Conservation (phyloP, 2,329 filamentous ascomycete species). For the Ascochyta clinopodiicola region DNA sequence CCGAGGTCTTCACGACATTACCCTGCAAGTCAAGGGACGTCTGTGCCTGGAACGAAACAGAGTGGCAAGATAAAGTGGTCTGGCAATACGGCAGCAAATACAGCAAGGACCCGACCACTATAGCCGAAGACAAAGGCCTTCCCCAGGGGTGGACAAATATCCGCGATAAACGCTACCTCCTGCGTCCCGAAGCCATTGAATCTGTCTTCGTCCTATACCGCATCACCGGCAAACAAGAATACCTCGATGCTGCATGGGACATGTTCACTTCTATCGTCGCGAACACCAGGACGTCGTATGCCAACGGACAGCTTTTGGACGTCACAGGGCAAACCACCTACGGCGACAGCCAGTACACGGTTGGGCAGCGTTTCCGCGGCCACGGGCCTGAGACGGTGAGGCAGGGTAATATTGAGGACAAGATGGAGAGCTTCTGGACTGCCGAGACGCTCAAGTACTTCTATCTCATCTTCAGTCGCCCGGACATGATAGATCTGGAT, state of each 20-base stretch:
- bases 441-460: constrained; percentile 61
- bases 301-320: constrained; percentile 54
- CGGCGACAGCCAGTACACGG: constrained; percentile 8
- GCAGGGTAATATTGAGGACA: constrained; percentile 38
- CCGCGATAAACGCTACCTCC: constrained; percentile 52
- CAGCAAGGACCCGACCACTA: constrained; percentile 19
- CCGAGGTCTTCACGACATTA: constrained; percentile 61
- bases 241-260: constrained; percentile 55
- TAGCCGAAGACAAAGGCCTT: constrained; percentile 32
- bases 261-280: constrained; percentile 55
- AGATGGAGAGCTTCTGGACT: constrained; percentile 56
- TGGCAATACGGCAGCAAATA: constrained; percentile 26
- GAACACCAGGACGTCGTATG: constrained; percentile 49
- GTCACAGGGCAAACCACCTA: constrained; percentile 40
- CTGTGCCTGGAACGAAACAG: constrained; percentile 62
- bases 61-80: constrained; percentile 54
- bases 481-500: constrained; percentile 54
- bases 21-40: constrained; percentile 51
- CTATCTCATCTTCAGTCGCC: constrained; percentile 55
- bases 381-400: constrained; percentile 5
- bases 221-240: constrained; percentile 60
- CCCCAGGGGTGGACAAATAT: constrained; percentile 51
- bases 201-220: constrained; percentile 66
- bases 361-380: constrained; percentile 3
- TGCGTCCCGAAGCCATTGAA: constrained; percentile 65